Conservation (phyloP, 805 yeast species). For the Yamadazyma philogaea region DNA sequence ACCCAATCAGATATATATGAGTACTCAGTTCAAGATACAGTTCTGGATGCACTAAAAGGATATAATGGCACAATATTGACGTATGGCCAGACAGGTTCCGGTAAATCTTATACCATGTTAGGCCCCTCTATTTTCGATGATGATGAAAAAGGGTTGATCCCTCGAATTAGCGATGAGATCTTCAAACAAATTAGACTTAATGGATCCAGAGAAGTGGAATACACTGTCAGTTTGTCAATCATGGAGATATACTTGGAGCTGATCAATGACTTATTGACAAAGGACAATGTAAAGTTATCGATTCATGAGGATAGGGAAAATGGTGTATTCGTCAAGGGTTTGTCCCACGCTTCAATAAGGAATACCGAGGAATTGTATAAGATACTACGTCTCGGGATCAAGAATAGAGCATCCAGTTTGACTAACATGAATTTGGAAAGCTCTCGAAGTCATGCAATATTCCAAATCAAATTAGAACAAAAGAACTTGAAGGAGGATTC, state of each 20-base stretch:
- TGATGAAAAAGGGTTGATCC: slow-evolving; percentile 60
- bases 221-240: slow-evolving; percentile 64
- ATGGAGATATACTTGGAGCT: slow-evolving; percentile 83
- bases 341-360: slow-evolving; percentile 59
- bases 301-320: slow-evolving; percentile 62
- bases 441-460: slow-evolving; percentile 78
- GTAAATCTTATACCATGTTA: slow-evolving; percentile 76
- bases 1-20: slow-evolving; percentile 59
- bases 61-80: slow-evolving; percentile 75
- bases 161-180: slow-evolving; percentile 64
- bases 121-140: slow-evolving; percentile 43
- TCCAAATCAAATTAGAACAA: slow-evolving; percentile 66
- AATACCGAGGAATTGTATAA: slow-evolving; percentile 55
- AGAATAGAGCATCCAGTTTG: slow-evolving; percentile 52
- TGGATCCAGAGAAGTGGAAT: slow-evolving; percentile 51
- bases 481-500: slow-evolving; percentile 53
- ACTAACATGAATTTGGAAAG: slow-evolving; percentile 73
- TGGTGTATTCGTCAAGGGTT: slow-evolving; percentile 71
- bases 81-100: slow-evolving; percentile 78
- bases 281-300: slow-evolving; percentile 32
- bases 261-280: slow-evolving; percentile 64
- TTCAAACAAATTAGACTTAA: slow-evolving; percentile 49
- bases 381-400: slow-evolving; percentile 57
- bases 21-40: slow-evolving; percentile 56
- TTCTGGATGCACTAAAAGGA: slow-evolving; percentile 70